A percentile compares a stretch with the other conserved stretches of the same genome.
These are phyloP conservation scores for Sphaerulina vaccinii DNA, from an alignment of 2,329 filamentous ascomycete species.

Conservation along the genomic window DNA sequence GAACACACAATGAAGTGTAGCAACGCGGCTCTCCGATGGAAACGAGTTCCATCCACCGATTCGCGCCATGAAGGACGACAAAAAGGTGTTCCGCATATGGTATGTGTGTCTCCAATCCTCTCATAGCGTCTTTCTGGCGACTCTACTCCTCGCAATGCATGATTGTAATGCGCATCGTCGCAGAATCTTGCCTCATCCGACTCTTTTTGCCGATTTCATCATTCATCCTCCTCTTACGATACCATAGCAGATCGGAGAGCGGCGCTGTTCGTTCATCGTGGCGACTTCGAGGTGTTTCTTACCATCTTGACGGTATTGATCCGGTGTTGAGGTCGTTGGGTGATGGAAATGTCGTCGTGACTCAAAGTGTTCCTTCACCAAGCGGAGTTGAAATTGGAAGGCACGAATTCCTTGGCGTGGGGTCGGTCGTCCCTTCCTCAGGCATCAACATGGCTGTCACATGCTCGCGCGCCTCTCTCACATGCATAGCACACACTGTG, in stretches of 20 bases:
- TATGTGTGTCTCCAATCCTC: slow-evolving; percentile 9
- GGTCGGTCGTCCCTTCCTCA: slow-evolving; percentile 2
- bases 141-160: neutral
- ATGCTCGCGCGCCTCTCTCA: neutral
- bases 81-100: slow-evolving; percentile 14
- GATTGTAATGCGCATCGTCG: neutral
- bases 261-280: slow-evolving; percentile 10
- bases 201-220: neutral
- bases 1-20: neutral
- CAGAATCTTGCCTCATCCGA: slow-evolving; percentile 2
- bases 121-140: neutral
- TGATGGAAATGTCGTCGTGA: neutral
- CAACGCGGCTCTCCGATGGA: slow-evolving; percentile 14
- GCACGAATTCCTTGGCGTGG: slow-evolving; percentile 4
- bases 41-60: slow-evolving; percentile 6
- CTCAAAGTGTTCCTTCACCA: neutral
- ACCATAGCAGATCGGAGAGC: slow-evolving; percentile 13
- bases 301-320: slow-evolving; percentile 22
- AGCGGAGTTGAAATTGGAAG: slow-evolving; percentile 1
- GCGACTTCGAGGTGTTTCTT: slow-evolving; percentile 6
- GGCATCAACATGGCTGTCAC: neutral
- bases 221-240: slow-evolving; percentile 7
- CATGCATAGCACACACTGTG: neutral
- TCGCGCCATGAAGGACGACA: slow-evolving; percentile 6
- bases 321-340: slow-evolving; percentile 19